Evolutionary conservation across 257 asterid species (phyloP).

Genomic region (Eucommia ulmoides): DNA sequence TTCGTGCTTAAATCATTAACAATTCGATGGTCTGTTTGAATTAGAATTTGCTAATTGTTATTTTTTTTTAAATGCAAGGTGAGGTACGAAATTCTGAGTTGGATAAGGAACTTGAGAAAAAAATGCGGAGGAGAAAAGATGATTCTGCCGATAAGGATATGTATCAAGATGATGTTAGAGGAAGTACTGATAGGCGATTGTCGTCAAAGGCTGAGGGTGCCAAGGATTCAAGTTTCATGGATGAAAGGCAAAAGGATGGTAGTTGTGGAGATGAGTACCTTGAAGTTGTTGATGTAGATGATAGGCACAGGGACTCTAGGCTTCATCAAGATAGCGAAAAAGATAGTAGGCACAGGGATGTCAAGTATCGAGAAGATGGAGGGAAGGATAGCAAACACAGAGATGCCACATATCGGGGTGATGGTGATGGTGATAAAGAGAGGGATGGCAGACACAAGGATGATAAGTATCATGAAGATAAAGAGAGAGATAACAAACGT

Average conservation of each 20-base stretch:
- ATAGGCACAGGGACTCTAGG: slow-evolving; percentile 48
- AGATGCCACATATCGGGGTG: slow-evolving; percentile 55
- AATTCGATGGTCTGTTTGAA: too few relatives aligned
- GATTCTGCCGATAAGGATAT: slow-evolving; percentile 51
- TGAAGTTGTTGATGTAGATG: slow-evolving; percentile 41
- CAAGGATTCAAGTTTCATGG: slow-evolving; percentile 51
- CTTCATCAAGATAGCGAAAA: slow-evolving; percentile 37
- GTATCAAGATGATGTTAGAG: slow-evolving; percentile 45
- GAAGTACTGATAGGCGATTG: slow-evolving; percentile 40
- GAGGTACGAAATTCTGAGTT: slow-evolving; percentile 40
- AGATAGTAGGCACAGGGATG: slow-evolving; percentile 39
- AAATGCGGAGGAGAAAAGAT: slow-evolving; percentile 44
- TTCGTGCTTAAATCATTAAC: too few relatives aligned
- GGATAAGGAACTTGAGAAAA: slow-evolving; percentile 63
- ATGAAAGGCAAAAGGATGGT: slow-evolving; percentile 41
- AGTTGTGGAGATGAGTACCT: slow-evolving; percentile 45
- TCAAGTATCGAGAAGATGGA: slow-evolving; percentile 44
- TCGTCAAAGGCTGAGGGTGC: slow-evolving; percentile 59
- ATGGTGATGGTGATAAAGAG: slow-evolving; percentile 42
- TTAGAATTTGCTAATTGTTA: not conserved
- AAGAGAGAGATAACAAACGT: slow-evolving; percentile 37
- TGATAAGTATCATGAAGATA: slow-evolving; percentile 41
- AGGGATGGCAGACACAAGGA: too few relatives aligned
- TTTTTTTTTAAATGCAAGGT: slow-evolving; percentile 38
- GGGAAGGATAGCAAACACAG: slow-evolving; percentile 45